phyloP scores from a whole-genome alignment of 2,329 filamentous ascomycete genomes.

The Alternaria sp. region DNA sequence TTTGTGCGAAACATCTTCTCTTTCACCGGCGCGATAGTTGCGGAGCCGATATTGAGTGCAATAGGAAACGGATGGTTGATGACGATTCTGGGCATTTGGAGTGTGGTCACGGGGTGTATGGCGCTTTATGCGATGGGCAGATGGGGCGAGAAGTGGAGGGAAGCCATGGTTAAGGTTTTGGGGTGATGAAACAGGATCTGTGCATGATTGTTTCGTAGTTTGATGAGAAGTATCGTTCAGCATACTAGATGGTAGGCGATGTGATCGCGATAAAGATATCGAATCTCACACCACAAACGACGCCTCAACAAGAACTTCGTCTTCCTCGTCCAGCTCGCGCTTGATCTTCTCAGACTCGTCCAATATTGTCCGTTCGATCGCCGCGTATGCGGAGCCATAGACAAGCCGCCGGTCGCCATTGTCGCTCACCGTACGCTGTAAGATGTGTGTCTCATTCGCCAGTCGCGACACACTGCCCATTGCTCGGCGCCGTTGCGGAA shows the following conservation, averaged over 20 bases:
- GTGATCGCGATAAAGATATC: neutral
- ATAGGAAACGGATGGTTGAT: conserved; percentile 51
- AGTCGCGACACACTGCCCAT: neutral
- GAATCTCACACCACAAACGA: neutral
- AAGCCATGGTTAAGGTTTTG: conserved; percentile 60
- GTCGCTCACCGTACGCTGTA: neutral
- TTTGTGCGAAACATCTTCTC: conserved; percentile 48
- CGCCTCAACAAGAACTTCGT: neutral
- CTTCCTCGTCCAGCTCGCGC: neutral
- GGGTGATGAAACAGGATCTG: conserved; percentile 10
- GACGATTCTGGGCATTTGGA: conserved; percentile 53
- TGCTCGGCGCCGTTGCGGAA: neutral
- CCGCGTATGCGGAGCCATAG: no score
- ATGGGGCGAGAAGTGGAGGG: conserved; percentile 69
- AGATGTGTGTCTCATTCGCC: neutral
- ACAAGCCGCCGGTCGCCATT: no score
- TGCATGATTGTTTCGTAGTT: neutral
- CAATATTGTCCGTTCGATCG: no score
- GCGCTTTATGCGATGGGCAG: conserved; percentile 67
- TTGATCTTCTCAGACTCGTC: no score
- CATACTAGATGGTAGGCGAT: neutral
- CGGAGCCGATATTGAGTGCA: conserved; percentile 42
- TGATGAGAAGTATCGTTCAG: neutral
- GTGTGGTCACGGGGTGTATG: conserved; percentile 53
- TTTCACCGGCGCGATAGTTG: conserved; percentile 45